These are phyloP conservation scores for Pseudonectria foliicola DNA, from an alignment of 2,329 filamentous ascomycete genomes.

Conservation along the genomic window DNA sequence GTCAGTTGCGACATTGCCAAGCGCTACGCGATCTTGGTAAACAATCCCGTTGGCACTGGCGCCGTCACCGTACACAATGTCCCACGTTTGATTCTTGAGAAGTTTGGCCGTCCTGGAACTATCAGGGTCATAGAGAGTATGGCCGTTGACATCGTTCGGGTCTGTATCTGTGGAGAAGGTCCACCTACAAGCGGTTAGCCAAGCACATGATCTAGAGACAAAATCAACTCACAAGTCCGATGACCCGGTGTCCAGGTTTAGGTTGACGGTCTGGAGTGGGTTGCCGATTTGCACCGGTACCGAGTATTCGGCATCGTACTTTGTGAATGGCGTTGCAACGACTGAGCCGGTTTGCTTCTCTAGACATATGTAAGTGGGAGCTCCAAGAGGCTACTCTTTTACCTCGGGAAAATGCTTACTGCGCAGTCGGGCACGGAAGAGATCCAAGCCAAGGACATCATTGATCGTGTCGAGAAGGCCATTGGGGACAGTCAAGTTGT, in stretches of 20 bases:
- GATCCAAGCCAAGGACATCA: too few relatives aligned
- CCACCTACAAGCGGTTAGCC: slow-evolving; percentile 46
- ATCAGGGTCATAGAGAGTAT: slow-evolving; percentile 49
- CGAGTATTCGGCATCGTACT: slow-evolving; percentile 50
- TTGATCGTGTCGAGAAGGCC: too few relatives aligned
- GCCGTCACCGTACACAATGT: slow-evolving; percentile 59
- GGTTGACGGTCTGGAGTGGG: slow-evolving; percentile 47
- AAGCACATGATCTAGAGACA: not conserved
- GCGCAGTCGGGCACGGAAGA: too few relatives aligned
- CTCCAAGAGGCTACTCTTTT: too few relatives aligned
- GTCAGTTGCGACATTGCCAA: slow-evolving; percentile 52
- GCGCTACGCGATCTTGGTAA: slow-evolving; percentile 56
- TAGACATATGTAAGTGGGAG: too few relatives aligned
- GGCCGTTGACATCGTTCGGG: slow-evolving; percentile 38
- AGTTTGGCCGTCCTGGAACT: slow-evolving; percentile 35
- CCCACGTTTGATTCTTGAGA: slow-evolving; percentile 41
- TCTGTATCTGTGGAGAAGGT: slow-evolving; percentile 56
- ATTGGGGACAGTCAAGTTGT: too few relatives aligned
- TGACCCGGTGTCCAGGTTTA: slow-evolving; percentile 62
- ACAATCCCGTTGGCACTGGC: slow-evolving; percentile 57
- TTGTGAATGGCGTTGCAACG: slow-evolving; percentile 21
- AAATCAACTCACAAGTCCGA: slow-evolving; percentile 38
- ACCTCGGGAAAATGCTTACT: too few relatives aligned
- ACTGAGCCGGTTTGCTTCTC: slow-evolving; percentile 16
- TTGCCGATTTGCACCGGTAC: slow-evolving; percentile 57